These are phyloP conservation scores for Fusarium aywerte DNA, from an alignment of 2,329 filamentous ascomycete genomes.

Conservation along the genomic window DNA sequence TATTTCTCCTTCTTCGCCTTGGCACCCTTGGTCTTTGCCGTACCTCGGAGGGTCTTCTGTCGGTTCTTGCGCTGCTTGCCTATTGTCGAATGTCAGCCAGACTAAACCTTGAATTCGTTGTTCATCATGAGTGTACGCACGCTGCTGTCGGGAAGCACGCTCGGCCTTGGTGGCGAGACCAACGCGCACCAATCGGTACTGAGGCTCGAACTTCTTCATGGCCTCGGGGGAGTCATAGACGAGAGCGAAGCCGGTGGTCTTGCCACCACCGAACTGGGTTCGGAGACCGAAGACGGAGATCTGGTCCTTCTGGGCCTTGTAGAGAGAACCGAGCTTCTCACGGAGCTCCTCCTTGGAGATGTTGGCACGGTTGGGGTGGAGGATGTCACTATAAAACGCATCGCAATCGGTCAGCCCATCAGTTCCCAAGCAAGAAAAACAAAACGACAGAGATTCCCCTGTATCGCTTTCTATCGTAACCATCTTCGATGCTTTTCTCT, in stretches of 20 bases:
- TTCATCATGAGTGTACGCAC: slow-evolving; percentile 70
- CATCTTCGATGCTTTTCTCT: slow-evolving; percentile 17
- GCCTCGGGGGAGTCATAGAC: slow-evolving; percentile 98
- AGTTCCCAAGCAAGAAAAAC: slow-evolving; percentile 27
- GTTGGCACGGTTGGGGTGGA: slow-evolving; percentile 98
- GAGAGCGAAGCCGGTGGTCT: slow-evolving; percentile 98
- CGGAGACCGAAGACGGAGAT: slow-evolving; percentile 98
- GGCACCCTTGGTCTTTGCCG: slow-evolving; percentile 97
- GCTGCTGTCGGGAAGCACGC: slow-evolving; percentile 98
- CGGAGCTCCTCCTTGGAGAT: slow-evolving; percentile 99
- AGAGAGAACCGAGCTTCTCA: slow-evolving; percentile 90
- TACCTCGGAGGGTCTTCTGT: slow-evolving; percentile 97
- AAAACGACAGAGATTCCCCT: background rate
- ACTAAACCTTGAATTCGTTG: background rate
- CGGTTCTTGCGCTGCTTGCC: slow-evolving; percentile 99
- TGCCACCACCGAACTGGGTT: slow-evolving; percentile 99
- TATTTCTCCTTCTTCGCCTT: slow-evolving; percentile 95
- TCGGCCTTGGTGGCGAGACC: slow-evolving; percentile 94
- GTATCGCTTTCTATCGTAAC: background rate
- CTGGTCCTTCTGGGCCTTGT: slow-evolving; percentile 98
- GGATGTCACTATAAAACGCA: slow-evolving; percentile 81
- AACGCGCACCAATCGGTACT: slow-evolving; percentile 95
- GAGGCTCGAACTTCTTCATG: slow-evolving; percentile 99
- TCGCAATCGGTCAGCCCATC: slow-evolving; percentile 41
- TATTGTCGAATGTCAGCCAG: slow-evolving; percentile 57